Conservation (phyloP, 768 basidiomycete genomes). For the Sarcodon aspratus region DNA sequence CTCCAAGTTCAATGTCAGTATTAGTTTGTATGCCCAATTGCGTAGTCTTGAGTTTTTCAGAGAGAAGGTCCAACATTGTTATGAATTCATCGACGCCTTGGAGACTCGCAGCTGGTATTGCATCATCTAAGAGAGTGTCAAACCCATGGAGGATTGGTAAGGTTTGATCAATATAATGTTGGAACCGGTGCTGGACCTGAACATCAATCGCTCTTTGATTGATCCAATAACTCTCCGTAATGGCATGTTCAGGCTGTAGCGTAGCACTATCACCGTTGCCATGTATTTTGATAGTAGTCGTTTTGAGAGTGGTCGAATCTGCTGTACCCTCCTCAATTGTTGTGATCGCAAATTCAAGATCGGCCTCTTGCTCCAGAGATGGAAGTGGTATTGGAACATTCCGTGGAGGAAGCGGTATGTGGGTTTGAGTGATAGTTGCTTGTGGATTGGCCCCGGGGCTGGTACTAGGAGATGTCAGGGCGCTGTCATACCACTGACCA, state of each 20-base stretch:
- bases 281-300: too few species aligned
- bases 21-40: not conserved
- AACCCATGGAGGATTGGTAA: constrained; percentile 5
- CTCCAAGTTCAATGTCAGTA: not conserved
- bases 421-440: not conserved
- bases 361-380: not conserved
- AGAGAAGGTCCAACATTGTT: too few species aligned
- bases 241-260: not conserved
- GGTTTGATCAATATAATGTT: constrained; percentile 1
- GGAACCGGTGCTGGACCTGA: constrained; percentile 4
- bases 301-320: too few species aligned
- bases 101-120: not conserved
- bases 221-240: not conserved
- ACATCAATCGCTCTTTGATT: not conserved
- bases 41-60: not conserved
- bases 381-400: not conserved
- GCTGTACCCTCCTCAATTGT: too few species aligned
- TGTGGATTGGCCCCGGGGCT: not conserved
- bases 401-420: not conserved
- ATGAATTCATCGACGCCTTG: not conserved
- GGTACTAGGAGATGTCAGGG: too few species aligned
- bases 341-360: not conserved
- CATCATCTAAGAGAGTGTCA: not conserved
- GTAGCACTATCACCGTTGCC: too few species aligned
- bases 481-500: too few species aligned